phyloP scores from a whole-genome alignment of 208 protist species.

The Leishmania tropica region DNA sequence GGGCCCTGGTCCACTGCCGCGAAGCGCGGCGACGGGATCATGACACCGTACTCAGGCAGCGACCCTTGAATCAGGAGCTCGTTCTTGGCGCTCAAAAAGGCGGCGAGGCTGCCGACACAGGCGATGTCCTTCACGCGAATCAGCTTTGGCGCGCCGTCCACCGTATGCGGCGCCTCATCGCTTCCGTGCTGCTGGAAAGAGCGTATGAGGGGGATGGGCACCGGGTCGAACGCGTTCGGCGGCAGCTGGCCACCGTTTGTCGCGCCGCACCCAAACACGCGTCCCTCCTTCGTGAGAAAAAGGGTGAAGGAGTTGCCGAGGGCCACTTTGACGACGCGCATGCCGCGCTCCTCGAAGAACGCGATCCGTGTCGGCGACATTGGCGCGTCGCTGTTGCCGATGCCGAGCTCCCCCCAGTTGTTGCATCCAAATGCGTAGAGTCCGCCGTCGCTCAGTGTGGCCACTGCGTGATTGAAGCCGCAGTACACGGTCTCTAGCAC shows the following conservation, averaged over 20 bases:
- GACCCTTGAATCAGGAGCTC: slow-evolving; percentile 73
- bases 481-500: slow-evolving; percentile 44
- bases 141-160: slow-evolving; percentile 32
- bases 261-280: slow-evolving; percentile 74
- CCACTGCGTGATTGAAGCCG: slow-evolving; percentile 66
- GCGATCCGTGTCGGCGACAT: slow-evolving; percentile 55
- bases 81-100: slow-evolving; percentile 54
- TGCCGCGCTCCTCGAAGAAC: slow-evolving; percentile 48
- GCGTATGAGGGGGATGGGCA: slow-evolving; percentile 56
- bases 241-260: slow-evolving; percentile 70
- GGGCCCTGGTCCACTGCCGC: slow-evolving; percentile 42
- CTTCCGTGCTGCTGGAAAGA: slow-evolving; percentile 33
- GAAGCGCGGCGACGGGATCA: slow-evolving; percentile 58
- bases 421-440: slow-evolving; percentile 75
- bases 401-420: slow-evolving; percentile 75
- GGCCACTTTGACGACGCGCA: slow-evolving; percentile 52
- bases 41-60: slow-evolving; percentile 64
- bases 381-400: slow-evolving; percentile 60
- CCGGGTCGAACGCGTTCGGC: slow-evolving; percentile 65
- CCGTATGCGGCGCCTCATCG: background rate
- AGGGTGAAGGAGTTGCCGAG: slow-evolving; percentile 73
- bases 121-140: slow-evolving; percentile 72
- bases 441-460: slow-evolving; percentile 44
- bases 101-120: slow-evolving; percentile 51
- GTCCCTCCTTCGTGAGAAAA: slow-evolving; percentile 63